Conservation (phyloP, 2,329 filamentous ascomycete species). For the Paraphoma sp. region DNA sequence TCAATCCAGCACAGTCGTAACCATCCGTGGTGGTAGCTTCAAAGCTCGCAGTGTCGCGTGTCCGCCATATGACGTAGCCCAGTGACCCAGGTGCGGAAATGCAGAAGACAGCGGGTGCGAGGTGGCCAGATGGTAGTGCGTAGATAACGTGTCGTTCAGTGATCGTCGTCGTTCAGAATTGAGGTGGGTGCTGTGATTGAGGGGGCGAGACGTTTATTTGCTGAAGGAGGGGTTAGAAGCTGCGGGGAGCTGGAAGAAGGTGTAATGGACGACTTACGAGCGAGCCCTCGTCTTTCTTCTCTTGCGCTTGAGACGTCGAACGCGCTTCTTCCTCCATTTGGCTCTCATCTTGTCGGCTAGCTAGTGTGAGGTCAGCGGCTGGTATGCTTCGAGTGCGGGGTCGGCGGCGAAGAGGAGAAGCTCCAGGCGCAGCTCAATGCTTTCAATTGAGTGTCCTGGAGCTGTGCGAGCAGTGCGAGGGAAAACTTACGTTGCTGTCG, state of each 20-base stretch:
- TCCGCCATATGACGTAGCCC: constrained; percentile 33
- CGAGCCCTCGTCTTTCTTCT: constrained; percentile 99
- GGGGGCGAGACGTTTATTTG: constrained; percentile 59
- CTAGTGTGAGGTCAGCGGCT: constrained; percentile 39
- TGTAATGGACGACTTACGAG: constrained; percentile 70
- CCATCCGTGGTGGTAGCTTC: constrained; percentile 25
- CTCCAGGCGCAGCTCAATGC: constrained; percentile 8
- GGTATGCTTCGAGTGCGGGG: constrained; percentile 17
- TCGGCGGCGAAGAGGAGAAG: constrained; percentile 7
- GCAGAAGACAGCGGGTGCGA: constrained; percentile 29
- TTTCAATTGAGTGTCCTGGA: constrained; percentile 33
- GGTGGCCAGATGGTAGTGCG: constrained; percentile 28
- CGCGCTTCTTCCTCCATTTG: constrained; percentile 99
- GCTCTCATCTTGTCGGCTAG: constrained; percentile 74
- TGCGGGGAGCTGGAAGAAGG: not conserved
- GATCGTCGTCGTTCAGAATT: constrained; percentile 38
- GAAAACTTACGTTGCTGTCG: constrained; percentile 50
- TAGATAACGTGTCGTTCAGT: constrained; percentile 34
- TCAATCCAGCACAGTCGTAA: constrained; percentile 34
- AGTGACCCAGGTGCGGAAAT: constrained; percentile 21
- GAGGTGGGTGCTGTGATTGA: constrained; percentile 46
- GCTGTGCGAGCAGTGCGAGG: constrained; percentile 3
- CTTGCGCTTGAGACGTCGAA: constrained; percentile 99
- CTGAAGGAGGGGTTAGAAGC: constrained; percentile 33
- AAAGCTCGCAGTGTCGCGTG: constrained; percentile 35